phyloP scores from a whole-genome alignment of 192 early-diverging fungal genomes.

The Polychytrium aggregatum region DNA sequence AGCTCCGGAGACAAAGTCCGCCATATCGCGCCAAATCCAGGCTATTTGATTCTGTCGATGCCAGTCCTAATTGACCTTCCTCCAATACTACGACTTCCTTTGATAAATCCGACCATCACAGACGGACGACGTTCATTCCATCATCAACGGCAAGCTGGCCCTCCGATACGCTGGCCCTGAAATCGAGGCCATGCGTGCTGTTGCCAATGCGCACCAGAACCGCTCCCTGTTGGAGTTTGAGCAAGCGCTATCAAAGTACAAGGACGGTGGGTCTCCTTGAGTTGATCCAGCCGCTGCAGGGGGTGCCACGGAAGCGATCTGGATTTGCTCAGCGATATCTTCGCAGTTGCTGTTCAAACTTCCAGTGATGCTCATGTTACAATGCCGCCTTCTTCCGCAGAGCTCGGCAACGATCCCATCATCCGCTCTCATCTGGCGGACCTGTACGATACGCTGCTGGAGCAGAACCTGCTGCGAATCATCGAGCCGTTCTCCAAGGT shows the following conservation, averaged over 20 bases:
- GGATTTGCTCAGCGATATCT: too few relatives aligned
- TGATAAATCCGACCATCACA: too few relatives aligned
- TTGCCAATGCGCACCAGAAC: conserved; percentile 94
- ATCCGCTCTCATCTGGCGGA: conserved; percentile 84
- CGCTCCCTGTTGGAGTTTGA: conserved; percentile 96
- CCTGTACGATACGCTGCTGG: conserved; percentile 91
- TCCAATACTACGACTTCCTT: too few relatives aligned
- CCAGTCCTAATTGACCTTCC: not conserved
- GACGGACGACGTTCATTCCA: conserved; percentile 87
- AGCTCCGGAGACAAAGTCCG: too few relatives aligned
- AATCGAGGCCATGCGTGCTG: conserved; percentile 88
- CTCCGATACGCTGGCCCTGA: conserved; percentile 75
- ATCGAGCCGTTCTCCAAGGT: conserved; percentile 98
- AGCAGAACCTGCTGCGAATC: conserved; percentile 91
- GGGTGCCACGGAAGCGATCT: too few relatives aligned
- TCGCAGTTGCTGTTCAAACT: conserved; percentile 4
- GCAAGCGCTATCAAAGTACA: conserved; percentile 72
- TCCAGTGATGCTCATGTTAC: conserved; percentile 2
- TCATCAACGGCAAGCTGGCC: conserved; percentile 87
- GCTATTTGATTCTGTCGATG: conserved; percentile 2
- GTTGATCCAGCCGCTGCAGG: too few relatives aligned
- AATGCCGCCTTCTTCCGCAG: conserved; percentile 22
- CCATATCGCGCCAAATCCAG: not conserved
- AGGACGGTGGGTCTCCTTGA: conserved; percentile 45
- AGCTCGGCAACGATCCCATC: conserved; percentile 86